Evolutionary conservation across 2,329 filamentous ascomycete species (phyloP), one percentile per base, ranked within the genome.

Genomic region (Penicillium nordicum): DNA sequence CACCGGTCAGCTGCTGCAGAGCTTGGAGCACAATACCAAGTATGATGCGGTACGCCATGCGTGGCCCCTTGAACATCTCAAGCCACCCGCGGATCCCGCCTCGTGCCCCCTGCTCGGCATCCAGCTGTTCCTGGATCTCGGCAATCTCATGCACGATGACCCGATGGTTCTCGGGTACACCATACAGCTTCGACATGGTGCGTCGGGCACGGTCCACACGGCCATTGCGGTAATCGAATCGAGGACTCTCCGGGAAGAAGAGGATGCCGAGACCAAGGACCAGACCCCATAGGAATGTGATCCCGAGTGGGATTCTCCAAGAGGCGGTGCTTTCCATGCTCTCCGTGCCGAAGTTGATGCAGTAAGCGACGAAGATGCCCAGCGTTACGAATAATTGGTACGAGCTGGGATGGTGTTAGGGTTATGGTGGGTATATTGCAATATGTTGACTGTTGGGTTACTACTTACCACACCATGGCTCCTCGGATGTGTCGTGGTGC

Each of bases 191-290:
- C 0, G 82, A 74, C 62, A 86, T 80, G 18, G 82, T 84, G 11
- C 64, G 68, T 40, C 79, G 76, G 3, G 83, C 83, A 23, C 68
- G 69, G 11, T 84, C 80, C 32, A 78, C 72, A 3, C 78, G 77
- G 36, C 81, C 82, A 50, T 79, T 67, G n/a, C 83, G 80, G 69
- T 81, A 85, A 45, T 82, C 81, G 72, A 78, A 85, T 14, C 83
- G 79, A 4, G 83, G 83, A 3, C 76, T 80, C 59, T 85, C 83
- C 2, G 79, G 79, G 59, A 85, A 78, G 64, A 83, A 76, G 12
- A 79, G 65, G 56, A 86, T 84, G 9, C 82, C 82, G 29, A 74
- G 63, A 16, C 79, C 78, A 63, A 86, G 81, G 38, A 84, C 72
- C 6, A 78, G 68, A 2, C 82, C 79, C 74, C 80, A 85, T 54